Evolutionary conservation across 441 rosid genomes (phyloP), one percentile per base, ranked within the genome.

Genomic region (Arabidopsis hybrid): DNA sequence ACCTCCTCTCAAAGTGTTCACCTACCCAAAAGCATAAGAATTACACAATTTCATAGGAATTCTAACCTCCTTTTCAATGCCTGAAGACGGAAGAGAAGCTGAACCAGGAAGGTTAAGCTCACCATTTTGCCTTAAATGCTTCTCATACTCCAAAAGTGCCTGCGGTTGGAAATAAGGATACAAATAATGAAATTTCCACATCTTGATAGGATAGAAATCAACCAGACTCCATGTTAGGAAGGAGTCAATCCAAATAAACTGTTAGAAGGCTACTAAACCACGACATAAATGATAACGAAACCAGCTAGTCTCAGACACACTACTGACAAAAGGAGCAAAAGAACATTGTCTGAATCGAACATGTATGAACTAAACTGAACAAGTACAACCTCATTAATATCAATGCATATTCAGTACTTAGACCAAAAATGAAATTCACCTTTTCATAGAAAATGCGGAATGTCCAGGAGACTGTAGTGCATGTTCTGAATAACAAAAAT

Each of bases 391-490:
- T 58, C 13, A 16, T 34, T 39, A 49, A 29, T 58, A n/a, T 6
- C 7, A 32, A 67, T 45, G 42, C 46, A 42, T 50, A 68, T 53
- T 29, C 11, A 4, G 66, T 39, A 36, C 55, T 43, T 17, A 50
- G 43, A 50, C 14, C 60, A 71, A 39, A 32, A 29, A 11, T 13
- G n/a, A 63, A 71, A 65, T 61, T 64, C 85, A 90, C 98, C 95
- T 91, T 94, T 87, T 94, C 97, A 77, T 89, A 94, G 86, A 94
- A 94, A 77, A 87, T 89, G 75, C 98, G 95, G 76, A 94, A 94
- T 45, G 97, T 91, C 97, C 98, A 94, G 53, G 98, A 94, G 73
- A 94, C 93, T 39, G 98, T 91, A 32, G 98, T 94, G 85, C 98
- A 94, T 29, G 98, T 91, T 88, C 98, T 94, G 88, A 42, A 56